Evolutionary conservation across 805 yeast species (phyloP).

Genomic region (Komagataella ulmi): DNA sequence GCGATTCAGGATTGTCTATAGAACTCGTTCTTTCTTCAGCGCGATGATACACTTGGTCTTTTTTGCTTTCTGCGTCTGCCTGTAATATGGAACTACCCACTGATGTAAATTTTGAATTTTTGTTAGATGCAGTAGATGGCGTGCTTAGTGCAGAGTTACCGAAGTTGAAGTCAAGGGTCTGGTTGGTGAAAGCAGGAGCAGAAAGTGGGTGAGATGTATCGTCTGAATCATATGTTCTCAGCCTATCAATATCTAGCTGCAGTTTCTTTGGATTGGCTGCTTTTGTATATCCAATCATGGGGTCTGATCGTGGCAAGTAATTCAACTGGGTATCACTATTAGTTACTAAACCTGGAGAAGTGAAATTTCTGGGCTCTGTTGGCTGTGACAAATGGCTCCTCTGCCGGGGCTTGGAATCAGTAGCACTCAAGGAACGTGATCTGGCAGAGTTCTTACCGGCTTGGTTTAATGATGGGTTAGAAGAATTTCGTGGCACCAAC

Average conservation of each 20-base stretch:
- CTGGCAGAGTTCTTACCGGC: background rate
- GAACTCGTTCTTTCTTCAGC: background rate
- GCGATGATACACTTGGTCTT: background rate
- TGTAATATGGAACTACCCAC: background rate
- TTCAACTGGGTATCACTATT: background rate
- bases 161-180: background rate
- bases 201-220: background rate
- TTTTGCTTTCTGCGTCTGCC: background rate
- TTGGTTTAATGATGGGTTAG: background rate
- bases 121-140: background rate
- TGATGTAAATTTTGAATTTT: background rate
- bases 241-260: background rate
- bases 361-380: background rate
- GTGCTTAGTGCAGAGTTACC: background rate
- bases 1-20: background rate
- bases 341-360: background rate
- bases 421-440: background rate
- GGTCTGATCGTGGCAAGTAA: background rate
- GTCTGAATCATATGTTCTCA: background rate
- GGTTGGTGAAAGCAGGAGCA: background rate
- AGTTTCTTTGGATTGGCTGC: background rate
- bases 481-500: slow-evolving; percentile 15
- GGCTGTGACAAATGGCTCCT: background rate
- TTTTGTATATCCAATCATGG: background rate
- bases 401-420: background rate